Conservation (phyloP, 2,329 filamentous ascomycete species). For the Trichoderma asperellum region DNA sequence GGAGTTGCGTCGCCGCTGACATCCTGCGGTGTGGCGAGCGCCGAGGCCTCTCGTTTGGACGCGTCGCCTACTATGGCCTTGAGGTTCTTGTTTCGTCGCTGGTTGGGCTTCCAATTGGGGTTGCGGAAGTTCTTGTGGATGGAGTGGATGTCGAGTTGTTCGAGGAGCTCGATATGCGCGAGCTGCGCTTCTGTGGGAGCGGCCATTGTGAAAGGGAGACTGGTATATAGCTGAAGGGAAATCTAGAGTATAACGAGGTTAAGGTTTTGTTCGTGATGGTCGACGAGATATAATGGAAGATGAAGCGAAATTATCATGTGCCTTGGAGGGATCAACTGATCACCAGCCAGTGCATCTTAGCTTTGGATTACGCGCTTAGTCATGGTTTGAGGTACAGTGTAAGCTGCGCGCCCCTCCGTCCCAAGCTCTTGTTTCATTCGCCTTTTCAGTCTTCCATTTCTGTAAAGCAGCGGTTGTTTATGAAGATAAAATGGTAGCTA, state of each 20-base stretch:
- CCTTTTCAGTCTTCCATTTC: background rate
- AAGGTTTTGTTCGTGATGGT: background rate
- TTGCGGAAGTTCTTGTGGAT: constrained; percentile 90
- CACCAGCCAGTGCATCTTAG: background rate
- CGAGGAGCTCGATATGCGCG: constrained; percentile 82
- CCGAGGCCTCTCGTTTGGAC: constrained; percentile 84
- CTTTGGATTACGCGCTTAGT: background rate
- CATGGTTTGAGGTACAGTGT: constrained; percentile 3
- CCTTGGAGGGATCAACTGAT: background rate
- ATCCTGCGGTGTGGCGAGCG: constrained; percentile 77
- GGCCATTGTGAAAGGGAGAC: constrained; percentile 45
- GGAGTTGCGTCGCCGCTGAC: constrained; percentile 74
- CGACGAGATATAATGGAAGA: background rate
- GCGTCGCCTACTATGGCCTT: constrained; percentile 94
- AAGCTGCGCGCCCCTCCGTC: constrained; percentile 9
- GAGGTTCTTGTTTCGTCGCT: constrained; percentile 97
- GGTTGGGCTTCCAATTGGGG: constrained; percentile 84
- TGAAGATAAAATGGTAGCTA: background rate
- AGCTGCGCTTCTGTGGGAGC: constrained; percentile 74
- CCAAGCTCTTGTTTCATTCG: background rate
- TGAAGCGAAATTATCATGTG: background rate
- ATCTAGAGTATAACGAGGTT: background rate
- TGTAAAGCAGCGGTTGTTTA: background rate
- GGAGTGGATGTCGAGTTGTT: constrained; percentile 87
- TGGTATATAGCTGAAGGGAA: background rate